phyloP scores from a whole-genome alignment of 139 green algal species.

The Pedinophyceae sp. region DNA sequence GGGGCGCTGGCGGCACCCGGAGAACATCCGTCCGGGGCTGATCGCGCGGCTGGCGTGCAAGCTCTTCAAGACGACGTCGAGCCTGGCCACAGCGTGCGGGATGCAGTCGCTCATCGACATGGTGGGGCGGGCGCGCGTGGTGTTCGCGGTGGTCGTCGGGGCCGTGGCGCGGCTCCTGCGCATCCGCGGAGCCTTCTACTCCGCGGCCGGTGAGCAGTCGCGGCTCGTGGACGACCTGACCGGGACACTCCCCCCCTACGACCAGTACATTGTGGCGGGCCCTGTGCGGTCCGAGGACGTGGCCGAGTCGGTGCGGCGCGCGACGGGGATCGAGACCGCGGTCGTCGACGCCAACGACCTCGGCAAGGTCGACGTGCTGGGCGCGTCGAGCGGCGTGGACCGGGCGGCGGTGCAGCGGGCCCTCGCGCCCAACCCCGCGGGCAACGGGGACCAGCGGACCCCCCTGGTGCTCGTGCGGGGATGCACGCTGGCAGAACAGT shows the following conservation, averaged over 20 bases:
- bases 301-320: slow-evolving; percentile 2
- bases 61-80: slow-evolving; percentile 24
- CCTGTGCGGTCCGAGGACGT: slow-evolving; percentile 3
- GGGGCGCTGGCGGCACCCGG: slow-evolving; percentile 16
- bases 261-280: slow-evolving; percentile 25
- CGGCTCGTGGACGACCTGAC: slow-evolving; percentile 5
- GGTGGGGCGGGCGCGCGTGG: slow-evolving; percentile 14
- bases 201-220: slow-evolving; percentile 17
- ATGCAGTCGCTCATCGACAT: slow-evolving; percentile 27
- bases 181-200: slow-evolving; percentile 24
- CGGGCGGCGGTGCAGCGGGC: slow-evolving; percentile 1
- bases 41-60: slow-evolving; percentile 15
- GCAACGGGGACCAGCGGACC: slow-evolving; percentile 20
- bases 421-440: slow-evolving; percentile 11
- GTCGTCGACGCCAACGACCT: slow-evolving; percentile 32
- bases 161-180: slow-evolving; percentile 11
- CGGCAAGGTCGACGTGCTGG: slow-evolving; percentile 7
- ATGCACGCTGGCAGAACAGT: too few relatives aligned
- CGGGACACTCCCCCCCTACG: slow-evolving; percentile 22
- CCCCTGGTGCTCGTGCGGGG: slow-evolving; percentile 16
- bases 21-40: slow-evolving; percentile 5
- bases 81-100: slow-evolving; percentile 26
- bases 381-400: not conserved
- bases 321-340: slow-evolving; percentile 7
- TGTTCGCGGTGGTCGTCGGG: slow-evolving; percentile 14